phyloP scores from a whole-genome alignment of 192 early-diverging fungal genomes.

The Linnemannia exigua region DNA sequence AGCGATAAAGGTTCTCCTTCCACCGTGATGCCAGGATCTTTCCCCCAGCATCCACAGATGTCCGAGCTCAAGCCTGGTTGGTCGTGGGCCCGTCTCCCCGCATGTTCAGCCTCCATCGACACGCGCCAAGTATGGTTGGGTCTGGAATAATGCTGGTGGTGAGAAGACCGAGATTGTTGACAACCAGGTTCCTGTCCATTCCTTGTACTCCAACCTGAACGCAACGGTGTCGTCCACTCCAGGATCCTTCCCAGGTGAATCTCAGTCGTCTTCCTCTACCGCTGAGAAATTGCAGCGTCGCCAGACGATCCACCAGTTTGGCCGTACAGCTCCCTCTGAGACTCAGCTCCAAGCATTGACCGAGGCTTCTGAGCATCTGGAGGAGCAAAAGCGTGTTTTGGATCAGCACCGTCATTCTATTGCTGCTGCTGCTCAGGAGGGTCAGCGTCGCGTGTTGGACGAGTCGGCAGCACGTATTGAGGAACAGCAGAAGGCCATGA shows the following conservation, averaged over 20 bases:
- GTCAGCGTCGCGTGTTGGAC: background rate
- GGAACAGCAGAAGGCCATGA: background rate
- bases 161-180: conserved; percentile 33
- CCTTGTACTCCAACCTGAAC: conserved; percentile 13
- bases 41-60: conserved; percentile 29
- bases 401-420: background rate
- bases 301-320: conserved; percentile 34
- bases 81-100: conserved; percentile 37
- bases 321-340: background rate
- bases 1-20: conserved; percentile 11
- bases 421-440: background rate
- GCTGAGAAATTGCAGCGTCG: conserved; percentile 35
- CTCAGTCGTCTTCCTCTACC: conserved; percentile 1
- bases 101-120: conserved; percentile 36
- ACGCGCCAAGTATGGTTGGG: conserved; percentile 54
- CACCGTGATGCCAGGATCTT: conserved; percentile 47
- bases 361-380: background rate
- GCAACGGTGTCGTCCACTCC: background rate
- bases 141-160: conserved; percentile 41
- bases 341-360: background rate
- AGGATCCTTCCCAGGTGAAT: conserved; percentile 17
- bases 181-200: background rate
- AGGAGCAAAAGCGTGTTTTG: background rate
- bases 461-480: background rate
- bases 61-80: conserved; percentile 29